These are phyloP conservation scores for Helichrysum umbraculigerum DNA, from an alignment of 129 eudicot genomes.

Conservation along the genomic window DNA sequence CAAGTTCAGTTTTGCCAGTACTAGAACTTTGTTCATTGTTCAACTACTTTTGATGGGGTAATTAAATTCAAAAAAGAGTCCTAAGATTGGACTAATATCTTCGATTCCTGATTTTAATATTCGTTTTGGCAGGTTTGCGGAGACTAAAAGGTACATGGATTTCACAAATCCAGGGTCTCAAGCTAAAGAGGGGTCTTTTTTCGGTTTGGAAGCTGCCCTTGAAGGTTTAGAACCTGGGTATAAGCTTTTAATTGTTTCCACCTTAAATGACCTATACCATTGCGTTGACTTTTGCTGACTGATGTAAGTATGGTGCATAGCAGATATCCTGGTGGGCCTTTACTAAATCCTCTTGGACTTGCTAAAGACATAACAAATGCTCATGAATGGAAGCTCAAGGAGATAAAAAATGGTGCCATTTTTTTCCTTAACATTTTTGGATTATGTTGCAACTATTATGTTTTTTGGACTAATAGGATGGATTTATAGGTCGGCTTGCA, in stretches of 20 bases:
- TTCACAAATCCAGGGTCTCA: constrained; percentile 83
- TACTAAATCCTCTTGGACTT: constrained; percentile 88
- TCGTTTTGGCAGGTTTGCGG: constrained; percentile 61
- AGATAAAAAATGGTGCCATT: constrained; percentile 77
- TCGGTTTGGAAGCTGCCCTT: constrained; percentile 80
- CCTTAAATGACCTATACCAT: neutral
- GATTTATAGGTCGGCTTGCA: constrained; percentile 71
- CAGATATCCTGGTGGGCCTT: constrained; percentile 97
- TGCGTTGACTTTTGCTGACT: neutral
- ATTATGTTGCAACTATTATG: neutral
- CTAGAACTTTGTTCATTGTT: constrained; percentile 72
- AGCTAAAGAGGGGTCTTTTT: constrained; percentile 88
- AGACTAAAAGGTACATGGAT: constrained; percentile 93
- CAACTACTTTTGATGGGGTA: constrained; percentile 95
- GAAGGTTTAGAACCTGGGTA: constrained; percentile 95
- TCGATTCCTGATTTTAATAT: neutral
- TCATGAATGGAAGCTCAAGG: constrained; percentile 82
- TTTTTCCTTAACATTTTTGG: neutral
- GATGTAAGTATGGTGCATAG: neutral
- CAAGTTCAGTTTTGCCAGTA: constrained; percentile 81
- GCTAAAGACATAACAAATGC: constrained; percentile 80
- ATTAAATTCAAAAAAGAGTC: neutral
- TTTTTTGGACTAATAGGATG: constrained; percentile 14
- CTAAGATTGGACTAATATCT: neutral
- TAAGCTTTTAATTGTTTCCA: neutral